Percentiles rank a stretch among this genome's conserved stretches.
Evolutionary conservation across 768 basidiomycete genomes (phyloP).

Genomic region (Leccinum incarnatum): DNA sequence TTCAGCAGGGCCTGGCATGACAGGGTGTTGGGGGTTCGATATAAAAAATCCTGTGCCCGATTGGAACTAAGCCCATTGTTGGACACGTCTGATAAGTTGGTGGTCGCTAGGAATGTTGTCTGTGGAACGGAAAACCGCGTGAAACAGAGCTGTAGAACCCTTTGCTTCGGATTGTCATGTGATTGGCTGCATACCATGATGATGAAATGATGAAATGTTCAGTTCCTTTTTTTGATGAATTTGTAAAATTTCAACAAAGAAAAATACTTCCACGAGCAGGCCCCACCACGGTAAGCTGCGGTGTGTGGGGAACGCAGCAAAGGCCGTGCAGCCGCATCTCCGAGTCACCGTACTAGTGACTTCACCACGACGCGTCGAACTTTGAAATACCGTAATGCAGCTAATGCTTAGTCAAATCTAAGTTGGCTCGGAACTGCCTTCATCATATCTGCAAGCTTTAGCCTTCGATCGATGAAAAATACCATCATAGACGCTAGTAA

Average conservation of each 20-base stretch:
- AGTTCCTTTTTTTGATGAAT: neutral
- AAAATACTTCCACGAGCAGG: neutral
- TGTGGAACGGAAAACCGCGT: neutral
- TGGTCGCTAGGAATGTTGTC: neutral
- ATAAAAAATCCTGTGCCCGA: neutral
- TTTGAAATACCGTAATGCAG: neutral
- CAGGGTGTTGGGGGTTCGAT: neutral
- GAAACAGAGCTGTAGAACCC: conserved; percentile 1
- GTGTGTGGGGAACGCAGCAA: neutral
- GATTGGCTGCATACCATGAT: neutral
- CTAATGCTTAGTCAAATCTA: conserved; percentile 15
- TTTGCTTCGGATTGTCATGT: neutral
- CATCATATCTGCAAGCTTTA: conserved; percentile 1
- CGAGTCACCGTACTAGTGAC: too few species aligned
- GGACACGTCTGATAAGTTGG: neutral
- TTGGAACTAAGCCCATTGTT: neutral
- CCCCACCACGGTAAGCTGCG: neutral
- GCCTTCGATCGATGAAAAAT: conserved; percentile 51
- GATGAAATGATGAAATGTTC: neutral
- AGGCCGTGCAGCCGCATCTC: neutral
- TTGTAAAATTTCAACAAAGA: neutral
- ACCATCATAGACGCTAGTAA: conserved; percentile 64
- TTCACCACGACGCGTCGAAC: neutral
- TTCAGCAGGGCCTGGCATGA: neutral
- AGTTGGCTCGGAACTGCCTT: neutral